A percentile compares a stretch with the other conserved stretches of the same genome.
Evolutionary conservation across 2,329 filamentous ascomycete species (phyloP).

Genomic region (Colletotrichum melonis): DNA sequence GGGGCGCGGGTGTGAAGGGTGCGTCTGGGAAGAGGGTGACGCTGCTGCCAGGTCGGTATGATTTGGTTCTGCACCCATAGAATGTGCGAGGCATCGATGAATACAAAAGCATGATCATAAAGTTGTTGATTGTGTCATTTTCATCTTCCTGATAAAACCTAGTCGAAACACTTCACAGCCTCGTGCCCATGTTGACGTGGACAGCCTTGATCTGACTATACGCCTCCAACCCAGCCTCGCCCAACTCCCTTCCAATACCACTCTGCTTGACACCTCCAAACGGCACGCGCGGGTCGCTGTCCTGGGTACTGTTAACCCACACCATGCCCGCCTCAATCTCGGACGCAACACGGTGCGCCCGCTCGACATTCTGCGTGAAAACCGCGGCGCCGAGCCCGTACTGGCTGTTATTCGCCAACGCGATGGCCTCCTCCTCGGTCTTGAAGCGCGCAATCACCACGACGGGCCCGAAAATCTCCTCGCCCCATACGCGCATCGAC

Average conservation of each 20-base stretch:
- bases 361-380: conserved; percentile 69
- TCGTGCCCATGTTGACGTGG: conserved; percentile 52
- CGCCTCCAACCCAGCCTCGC: conserved; percentile 56
- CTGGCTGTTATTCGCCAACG: conserved; percentile 62
- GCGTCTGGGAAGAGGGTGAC: conserved; percentile 32
- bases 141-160: background rate
- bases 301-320: conserved; percentile 62
- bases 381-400: conserved; percentile 72
- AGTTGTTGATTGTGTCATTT: too few species aligned
- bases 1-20: background rate
- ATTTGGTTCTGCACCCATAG: conserved; percentile 10
- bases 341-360: conserved; percentile 60
- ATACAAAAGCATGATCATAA: too few species aligned
- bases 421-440: conserved; percentile 54
- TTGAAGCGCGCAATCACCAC: conserved; percentile 55
- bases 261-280: conserved; percentile 62
- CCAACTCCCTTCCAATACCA: conserved; percentile 58
- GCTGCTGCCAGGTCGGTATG: conserved; percentile 38
- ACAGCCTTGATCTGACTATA: conserved; percentile 59
- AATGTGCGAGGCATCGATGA: background rate
- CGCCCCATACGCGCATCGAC: conserved; percentile 56
- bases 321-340: conserved; percentile 71
- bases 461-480: conserved; percentile 60
- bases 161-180: background rate
- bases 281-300: conserved; percentile 55